Percentiles rank a stretch among this genome's conserved stretches.
Conservation (phyloP, 257 asterid genomes). For the Rhazya stricta region DNA sequence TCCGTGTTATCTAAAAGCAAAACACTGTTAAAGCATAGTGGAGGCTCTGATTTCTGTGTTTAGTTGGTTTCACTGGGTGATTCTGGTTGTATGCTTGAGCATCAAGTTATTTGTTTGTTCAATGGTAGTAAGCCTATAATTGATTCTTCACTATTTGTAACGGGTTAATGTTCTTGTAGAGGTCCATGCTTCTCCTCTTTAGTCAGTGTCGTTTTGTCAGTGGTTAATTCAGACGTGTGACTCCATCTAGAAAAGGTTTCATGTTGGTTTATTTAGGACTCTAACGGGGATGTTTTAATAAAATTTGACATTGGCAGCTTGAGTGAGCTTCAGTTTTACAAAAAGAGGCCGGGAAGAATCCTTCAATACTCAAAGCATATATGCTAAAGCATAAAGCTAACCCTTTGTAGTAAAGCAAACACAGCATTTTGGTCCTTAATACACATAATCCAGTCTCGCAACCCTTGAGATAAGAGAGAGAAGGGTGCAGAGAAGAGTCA, state of each 20-base stretch:
- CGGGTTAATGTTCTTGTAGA: not conserved
- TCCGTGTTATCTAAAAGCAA: not conserved
- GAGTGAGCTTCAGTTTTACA: slow-evolving; percentile 38
- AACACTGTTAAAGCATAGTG: not conserved
- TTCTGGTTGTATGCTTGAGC: not conserved
- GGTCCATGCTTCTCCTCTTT: not conserved
- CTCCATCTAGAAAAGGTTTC: not conserved
- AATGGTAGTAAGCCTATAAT: not conserved
- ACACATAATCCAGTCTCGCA: slow-evolving; percentile 5
- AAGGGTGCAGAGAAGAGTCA: not conserved
- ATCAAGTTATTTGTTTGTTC: not conserved
- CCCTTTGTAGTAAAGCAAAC: slow-evolving; percentile 27
- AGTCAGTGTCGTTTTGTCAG: not conserved
- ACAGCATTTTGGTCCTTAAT: slow-evolving; percentile 8
- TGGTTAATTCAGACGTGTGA: not conserved
- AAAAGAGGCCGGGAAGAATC: slow-evolving; percentile 27
- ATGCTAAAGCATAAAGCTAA: slow-evolving; percentile 33
- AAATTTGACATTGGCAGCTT: slow-evolving; percentile 30
- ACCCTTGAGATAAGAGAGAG: not conserved
- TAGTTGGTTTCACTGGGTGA: not conserved
- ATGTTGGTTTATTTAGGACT: not conserved
- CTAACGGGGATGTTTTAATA: too few species aligned
- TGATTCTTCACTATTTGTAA: too few species aligned
- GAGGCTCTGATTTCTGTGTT: not conserved
- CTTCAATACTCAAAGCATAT: slow-evolving; percentile 59